Base-by-base conservation (phyloP, 1,284 basidiomycete species). In the Marasmius fiardii region DNA sequence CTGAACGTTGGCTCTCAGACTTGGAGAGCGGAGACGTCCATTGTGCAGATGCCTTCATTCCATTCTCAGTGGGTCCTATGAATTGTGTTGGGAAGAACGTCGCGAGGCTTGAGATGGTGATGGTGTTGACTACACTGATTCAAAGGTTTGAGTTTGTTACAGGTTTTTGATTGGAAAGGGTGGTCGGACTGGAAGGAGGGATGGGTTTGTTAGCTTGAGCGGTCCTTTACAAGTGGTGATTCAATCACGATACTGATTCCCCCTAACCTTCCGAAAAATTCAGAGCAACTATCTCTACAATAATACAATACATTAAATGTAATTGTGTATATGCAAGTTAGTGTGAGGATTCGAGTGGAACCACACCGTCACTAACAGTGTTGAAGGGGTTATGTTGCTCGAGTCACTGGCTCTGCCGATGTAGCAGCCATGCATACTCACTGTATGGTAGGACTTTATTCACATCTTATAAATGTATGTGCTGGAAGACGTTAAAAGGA, bases 41-140 rank as follows among this genome's bases (percentile, higher is more conserved):
- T n/a, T 8, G 21, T 21, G 11, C 20, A 16, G 47, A 49, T n/a
- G 57, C 60, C 11, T 57, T 59, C 24, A 57, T 59, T 43, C 57
- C 60, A 4, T 61, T 61, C 50, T 61, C 60, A n/a, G 44, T 35
- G 16, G 60, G 60, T 11, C 60, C 60, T 20, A 35, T 54, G 21
- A 51, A 39, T 23, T 61, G 60, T 33, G 56, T 56, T 12, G 60
- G 54, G 14, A 59, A 53, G 53, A 53, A 55, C 20, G 35, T 61
- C 11, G 60, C 60, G 8, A 39, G 50, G 43, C 41, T 23, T 23
- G 54, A 59, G 20, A 43, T 58, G 51, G 54, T 57, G 37, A 44
- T 53, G 39, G 56, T 56, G 11, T 45, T 54, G 6, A 56, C 48
- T 31, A 23, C 43, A 10, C 43, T 60, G 20, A 31, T 61, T 24